Evolutionary conservation across 345 rosid species (phyloP).

Genomic region (Eutrema heterophyllum): DNA sequence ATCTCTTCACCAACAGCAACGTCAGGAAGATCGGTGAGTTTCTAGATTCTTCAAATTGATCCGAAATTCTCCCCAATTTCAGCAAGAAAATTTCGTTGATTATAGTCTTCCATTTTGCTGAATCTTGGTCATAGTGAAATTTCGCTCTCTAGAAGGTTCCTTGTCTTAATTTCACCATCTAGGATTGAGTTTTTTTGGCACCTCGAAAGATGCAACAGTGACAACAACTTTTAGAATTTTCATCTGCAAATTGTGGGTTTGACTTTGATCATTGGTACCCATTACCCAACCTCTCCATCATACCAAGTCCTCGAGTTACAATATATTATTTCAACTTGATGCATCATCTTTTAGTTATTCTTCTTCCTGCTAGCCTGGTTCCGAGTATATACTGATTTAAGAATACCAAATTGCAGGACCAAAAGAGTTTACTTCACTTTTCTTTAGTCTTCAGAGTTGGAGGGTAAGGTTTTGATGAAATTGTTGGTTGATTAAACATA

Average conservation of each 20-base stretch:
- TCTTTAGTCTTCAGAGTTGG: conserved; percentile 95
- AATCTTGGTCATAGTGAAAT: neutral
- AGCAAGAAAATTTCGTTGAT: neutral
- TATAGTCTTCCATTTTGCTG: neutral
- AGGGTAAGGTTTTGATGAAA: conserved; percentile 48
- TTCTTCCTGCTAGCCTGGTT: conserved; percentile 13
- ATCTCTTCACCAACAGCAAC: conserved; percentile 73
- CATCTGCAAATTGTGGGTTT: neutral
- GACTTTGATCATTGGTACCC: neutral
- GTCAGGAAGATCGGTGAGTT: conserved; percentile 66
- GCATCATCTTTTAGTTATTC: neutral
- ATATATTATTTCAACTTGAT: neutral
- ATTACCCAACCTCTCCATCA: neutral
- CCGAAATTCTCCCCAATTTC: neutral
- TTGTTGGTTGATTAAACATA: neutral
- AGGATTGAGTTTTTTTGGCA: neutral
- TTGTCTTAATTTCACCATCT: neutral
- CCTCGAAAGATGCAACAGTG: neutral
- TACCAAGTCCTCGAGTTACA: neutral
- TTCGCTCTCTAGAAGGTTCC: neutral
- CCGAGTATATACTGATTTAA: neutral
- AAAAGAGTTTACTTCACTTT: conserved; percentile 69
- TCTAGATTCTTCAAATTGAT: neutral
- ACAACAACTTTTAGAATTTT: neutral
- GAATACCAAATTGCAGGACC: conserved; percentile 53